These are phyloP conservation scores for Skeletonema grethae DNA, from an alignment of 108 stramenopile species.

Conservation along the genomic window DNA sequence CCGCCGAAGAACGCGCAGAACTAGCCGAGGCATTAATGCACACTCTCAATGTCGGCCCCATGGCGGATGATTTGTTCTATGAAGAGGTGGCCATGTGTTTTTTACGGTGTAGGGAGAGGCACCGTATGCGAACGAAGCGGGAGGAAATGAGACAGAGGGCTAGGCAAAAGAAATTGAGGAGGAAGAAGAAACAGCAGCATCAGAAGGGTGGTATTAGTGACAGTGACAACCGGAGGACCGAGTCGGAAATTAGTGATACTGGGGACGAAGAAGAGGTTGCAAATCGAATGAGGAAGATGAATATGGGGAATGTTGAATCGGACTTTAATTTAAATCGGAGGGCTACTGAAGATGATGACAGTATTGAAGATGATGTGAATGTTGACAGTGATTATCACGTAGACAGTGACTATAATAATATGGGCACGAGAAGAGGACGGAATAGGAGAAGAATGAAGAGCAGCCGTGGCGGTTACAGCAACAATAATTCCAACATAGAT, in stretches of 20 bases:
- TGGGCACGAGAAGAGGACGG: not conserved
- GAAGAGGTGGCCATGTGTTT: conserved; percentile 55
- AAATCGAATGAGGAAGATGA: conserved; percentile 24
- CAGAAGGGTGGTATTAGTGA: conserved; percentile 6
- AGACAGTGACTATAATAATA: not conserved
- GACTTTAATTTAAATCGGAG: conserved; percentile 2
- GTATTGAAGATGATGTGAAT: conserved; percentile 25
- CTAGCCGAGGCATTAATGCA: conserved; percentile 36
- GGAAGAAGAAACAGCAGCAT: conserved; percentile 17
- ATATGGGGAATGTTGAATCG: not conserved
- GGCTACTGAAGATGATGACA: conserved; percentile 26
- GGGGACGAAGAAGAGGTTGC: conserved; percentile 19
- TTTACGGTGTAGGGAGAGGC: conserved; percentile 41
- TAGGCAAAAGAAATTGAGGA: conserved; percentile 19
- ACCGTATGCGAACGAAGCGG: conserved; percentile 38
- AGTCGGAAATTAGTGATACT: conserved; percentile 3
- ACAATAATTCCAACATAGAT: not conserved
- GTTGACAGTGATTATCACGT: conserved; percentile 31
- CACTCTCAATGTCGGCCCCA: conserved; percentile 43
- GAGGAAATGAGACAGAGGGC: conserved; percentile 23
- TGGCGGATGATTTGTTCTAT: conserved; percentile 49
- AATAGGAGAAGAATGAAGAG: not conserved
- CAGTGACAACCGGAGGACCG: not conserved
- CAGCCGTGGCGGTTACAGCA: not conserved
- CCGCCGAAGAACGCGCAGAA: conserved; percentile 41